phyloP scores from a whole-genome alignment of 176 grass and related monocot genomes.

The Ensete glaucum region DNA sequence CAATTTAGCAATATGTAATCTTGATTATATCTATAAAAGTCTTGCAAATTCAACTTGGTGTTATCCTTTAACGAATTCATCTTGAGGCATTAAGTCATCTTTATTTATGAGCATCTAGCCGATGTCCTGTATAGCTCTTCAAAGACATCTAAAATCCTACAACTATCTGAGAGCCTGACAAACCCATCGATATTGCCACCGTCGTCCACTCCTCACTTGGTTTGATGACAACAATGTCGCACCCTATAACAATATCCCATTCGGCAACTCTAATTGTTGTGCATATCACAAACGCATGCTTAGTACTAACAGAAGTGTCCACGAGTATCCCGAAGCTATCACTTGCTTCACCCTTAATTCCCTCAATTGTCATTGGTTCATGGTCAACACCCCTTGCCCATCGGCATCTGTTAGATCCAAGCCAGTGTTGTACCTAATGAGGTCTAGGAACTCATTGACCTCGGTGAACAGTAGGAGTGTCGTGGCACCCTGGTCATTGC shows the following conservation, averaged over 20 bases:
- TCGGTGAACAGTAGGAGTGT: too few relatives aligned
- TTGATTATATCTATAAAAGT: neutral
- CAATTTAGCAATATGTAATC: neutral
- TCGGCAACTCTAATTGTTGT: neutral
- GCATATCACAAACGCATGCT: slow-evolving; percentile 8
- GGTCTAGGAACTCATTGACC: too few relatives aligned
- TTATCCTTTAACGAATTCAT: neutral
- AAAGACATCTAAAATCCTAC: neutral
- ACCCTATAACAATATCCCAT: neutral
- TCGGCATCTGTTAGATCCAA: neutral
- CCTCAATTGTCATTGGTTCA: neutral
- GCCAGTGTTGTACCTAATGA: too few relatives aligned
- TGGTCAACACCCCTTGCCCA: slow-evolving; percentile 2
- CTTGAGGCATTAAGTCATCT: slow-evolving; percentile 4
- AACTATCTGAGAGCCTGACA: neutral
- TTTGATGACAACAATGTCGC: slow-evolving; percentile 2
- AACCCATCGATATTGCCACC: neutral
- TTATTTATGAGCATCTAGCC: slow-evolving; percentile 1
- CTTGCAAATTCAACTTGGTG: neutral
- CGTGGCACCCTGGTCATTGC: too few relatives aligned
- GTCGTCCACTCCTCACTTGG: neutral
- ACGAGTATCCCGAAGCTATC: neutral
- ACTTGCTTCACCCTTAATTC: neutral
- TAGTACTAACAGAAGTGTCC: neutral
- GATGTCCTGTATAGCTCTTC: slow-evolving; percentile 6